phyloP scores from a whole-genome alignment of 2,329 filamentous ascomycete genomes.

The Sporothrix phasma region DNA sequence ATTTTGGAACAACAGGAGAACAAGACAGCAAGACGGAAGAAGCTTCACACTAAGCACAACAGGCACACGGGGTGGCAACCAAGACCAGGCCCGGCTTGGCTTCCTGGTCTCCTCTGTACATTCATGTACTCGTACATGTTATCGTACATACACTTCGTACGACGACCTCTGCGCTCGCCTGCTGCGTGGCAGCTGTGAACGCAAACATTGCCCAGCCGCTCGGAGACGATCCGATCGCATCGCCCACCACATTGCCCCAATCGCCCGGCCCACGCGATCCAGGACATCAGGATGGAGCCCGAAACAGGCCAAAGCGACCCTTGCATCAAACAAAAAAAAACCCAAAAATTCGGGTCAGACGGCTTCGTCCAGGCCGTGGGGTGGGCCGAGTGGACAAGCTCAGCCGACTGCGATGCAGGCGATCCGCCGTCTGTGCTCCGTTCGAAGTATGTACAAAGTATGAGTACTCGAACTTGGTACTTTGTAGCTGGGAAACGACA shows the following conservation, averaged over 20 bases:
- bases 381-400: too few species aligned
- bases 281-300: not conserved
- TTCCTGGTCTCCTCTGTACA: too few species aligned
- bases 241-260: not conserved
- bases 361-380: not conserved
- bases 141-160: too few species aligned
- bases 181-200: not conserved
- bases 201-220: not conserved
- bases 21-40: not conserved
- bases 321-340: not conserved
- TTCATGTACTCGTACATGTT: too few species aligned
- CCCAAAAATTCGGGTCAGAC: not conserved
- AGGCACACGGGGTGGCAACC: not conserved
- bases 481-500: too few species aligned
- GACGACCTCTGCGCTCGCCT: too few species aligned
- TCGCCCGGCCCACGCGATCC: not conserved
- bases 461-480: too few species aligned
- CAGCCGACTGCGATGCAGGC: too few species aligned
- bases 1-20: not conserved
- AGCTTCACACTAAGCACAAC: not conserved
- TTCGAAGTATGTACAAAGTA: too few species aligned
- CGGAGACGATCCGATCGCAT: not conserved
- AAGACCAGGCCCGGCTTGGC: too few species aligned
- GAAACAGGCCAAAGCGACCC: not conserved
- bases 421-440: too few species aligned